phyloP scores from a whole-genome alignment of 176 grass and related monocot species.

The Oryza meridionalis region DNA sequence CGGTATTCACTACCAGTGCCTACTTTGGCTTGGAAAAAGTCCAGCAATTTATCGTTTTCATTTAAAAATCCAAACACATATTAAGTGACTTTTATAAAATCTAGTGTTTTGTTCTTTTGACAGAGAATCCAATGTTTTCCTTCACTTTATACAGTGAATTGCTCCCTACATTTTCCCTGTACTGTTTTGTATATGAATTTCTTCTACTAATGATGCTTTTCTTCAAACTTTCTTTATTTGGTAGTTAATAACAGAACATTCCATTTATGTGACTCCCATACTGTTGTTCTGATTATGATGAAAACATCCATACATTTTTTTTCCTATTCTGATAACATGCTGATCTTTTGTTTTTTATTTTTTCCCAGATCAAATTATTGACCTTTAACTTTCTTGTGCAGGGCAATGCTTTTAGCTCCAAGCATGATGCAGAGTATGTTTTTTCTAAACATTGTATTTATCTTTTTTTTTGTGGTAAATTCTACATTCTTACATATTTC shows the following conservation, averaged over 20 bases:
- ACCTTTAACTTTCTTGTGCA: conserved; percentile 42
- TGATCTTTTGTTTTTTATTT: not conserved
- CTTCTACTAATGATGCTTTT: conserved; percentile 2
- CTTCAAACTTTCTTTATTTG: not conserved
- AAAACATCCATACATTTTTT: conserved; percentile 27
- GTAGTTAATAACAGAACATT: conserved; percentile 12
- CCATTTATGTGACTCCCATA: conserved; percentile 24
- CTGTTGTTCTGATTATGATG: conserved; percentile 10
- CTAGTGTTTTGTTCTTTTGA: conserved; percentile 22
- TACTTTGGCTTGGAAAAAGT: conserved; percentile 43
- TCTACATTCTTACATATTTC: conserved; percentile 36
- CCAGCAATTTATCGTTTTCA: conserved; percentile 17
- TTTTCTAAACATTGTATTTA: conserved; percentile 26
- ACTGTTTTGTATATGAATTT: conserved; percentile 4
- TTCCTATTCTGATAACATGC: not conserved
- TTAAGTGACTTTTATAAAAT: conserved; percentile 14
- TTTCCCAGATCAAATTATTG: conserved; percentile 12
- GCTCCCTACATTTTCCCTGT: not conserved
- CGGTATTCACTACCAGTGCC: conserved; percentile 50
- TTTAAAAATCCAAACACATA: conserved; percentile 22
- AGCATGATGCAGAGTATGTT: conserved; percentile 61
- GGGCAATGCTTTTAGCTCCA: conserved; percentile 54
- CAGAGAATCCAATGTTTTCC: not conserved
- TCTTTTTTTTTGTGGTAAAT: conserved; percentile 12
- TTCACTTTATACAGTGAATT: not conserved